Evolutionary conservation across 2,329 filamentous ascomycete species (phyloP), one percentile per base, ranked within the genome.

Genomic region (Epichloe brachyelytri): DNA sequence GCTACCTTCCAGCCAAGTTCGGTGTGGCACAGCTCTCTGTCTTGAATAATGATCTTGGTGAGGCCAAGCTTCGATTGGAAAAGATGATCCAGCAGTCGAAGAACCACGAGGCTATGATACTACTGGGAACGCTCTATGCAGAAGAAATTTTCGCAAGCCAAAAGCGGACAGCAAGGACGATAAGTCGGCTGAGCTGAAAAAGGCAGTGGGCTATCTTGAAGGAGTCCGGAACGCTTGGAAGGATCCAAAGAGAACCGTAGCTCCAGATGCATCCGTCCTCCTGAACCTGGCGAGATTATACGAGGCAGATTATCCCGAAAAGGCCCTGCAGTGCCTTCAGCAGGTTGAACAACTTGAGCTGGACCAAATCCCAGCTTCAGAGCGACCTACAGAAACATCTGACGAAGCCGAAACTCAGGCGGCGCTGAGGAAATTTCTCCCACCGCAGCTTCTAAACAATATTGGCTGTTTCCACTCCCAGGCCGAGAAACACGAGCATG

Each of bases 391-490:
- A 26, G 76, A 76, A 43, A 55, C 61, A 4, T 60, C 60, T 2
- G 81, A 87, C 49, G 79, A 85, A 52, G 75, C 73, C 3, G 76
- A 79, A 33, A 69, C 79, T 51, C 78, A 78, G 51, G 72, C 72
- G 20, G 74, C 76, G 15, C 74, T 95, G 30, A 83, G 89, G 50
- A 86, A 90, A 62, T 76, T 85, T 53, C 73, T 98, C 1, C 87
- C 90, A 1, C 93, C 93, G 4, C 89, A 95, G 62, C 75, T 97
- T 2, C 77, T 98, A 43, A 98, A 97, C 74, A 98, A 98, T 65
- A 95, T 97, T 64, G 93, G 88, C 5, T 96, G 90, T 67, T 97
- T 97, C 69, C 82, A 95, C 58, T 96, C 88, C 58, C 89, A 95
- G 63, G 78, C 82, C 2, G 89, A 95, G 60, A 89, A 88, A 63